Evolutionary conservation across 1,284 basidiomycete genomes (phyloP).

Genomic region (Ustilago hordei): DNA sequence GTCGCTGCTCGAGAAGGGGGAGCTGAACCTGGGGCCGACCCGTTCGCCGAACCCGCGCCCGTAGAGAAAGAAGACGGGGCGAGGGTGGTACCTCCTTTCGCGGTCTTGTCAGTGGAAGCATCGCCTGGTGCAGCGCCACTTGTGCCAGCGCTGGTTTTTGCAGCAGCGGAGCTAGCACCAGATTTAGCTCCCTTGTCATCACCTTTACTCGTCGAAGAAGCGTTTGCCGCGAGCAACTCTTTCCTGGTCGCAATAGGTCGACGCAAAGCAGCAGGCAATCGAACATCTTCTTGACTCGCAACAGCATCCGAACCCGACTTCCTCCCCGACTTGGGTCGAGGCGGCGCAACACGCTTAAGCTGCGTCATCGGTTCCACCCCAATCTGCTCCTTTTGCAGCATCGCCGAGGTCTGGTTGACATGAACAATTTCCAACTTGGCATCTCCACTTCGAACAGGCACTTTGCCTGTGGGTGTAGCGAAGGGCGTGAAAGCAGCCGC

Average conservation of each 20-base stretch:
- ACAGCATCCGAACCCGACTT: constrained; percentile 20
- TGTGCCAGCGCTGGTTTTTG: not conserved
- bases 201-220: not conserved
- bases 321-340: constrained; percentile 30
- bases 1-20: constrained; percentile 40
- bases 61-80: constrained; percentile 15
- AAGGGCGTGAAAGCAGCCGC: constrained; percentile 19
- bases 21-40: constrained; percentile 34
- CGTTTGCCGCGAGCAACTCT: constrained; percentile 18
- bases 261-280: constrained; percentile 34
- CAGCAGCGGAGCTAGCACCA: not conserved
- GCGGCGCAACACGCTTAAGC: constrained; percentile 30
- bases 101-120: constrained; percentile 11
- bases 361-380: constrained; percentile 48
- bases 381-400: constrained; percentile 61
- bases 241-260: constrained; percentile 24
- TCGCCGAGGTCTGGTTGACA: constrained; percentile 63
- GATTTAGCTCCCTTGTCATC: constrained; percentile 11
- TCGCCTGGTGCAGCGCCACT: not conserved
- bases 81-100: constrained; percentile 8
- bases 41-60: constrained; percentile 16
- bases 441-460: constrained; percentile 39
- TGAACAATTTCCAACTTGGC: constrained; percentile 55
- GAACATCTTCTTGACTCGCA: constrained; percentile 15
- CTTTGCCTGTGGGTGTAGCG: constrained; percentile 40